Percentiles rank a stretch among this genome's conserved stretches.
Conservation (phyloP, 345 rosid genomes). For the Physaria fendleri region DNA sequence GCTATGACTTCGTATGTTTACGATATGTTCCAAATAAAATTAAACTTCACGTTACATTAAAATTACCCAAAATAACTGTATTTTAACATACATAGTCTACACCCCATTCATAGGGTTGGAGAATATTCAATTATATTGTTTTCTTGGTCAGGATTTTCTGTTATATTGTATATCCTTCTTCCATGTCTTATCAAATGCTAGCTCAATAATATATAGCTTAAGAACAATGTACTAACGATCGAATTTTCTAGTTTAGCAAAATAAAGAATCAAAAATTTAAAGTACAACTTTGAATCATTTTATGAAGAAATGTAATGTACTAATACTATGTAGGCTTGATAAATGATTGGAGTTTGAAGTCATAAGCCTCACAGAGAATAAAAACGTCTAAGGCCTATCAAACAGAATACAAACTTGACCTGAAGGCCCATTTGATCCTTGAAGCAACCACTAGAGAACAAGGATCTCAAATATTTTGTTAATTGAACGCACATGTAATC, state of each 20-base stretch:
- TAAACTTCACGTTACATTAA: no score
- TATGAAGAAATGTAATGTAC: not conserved
- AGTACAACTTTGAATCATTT: not conserved
- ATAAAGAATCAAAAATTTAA: not conserved
- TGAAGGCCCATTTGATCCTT: conserved; percentile 1
- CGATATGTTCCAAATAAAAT: not conserved
- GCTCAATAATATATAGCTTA: no score
- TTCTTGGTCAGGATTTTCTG: no score
- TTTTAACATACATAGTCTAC: no score
- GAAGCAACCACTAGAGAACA: not conserved
- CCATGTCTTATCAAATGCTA: no score
- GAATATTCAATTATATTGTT: no score
- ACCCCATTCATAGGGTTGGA: no score
- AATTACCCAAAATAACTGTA: no score
- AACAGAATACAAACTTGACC: not conserved
- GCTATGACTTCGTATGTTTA: not conserved
- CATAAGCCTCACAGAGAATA: not conserved
- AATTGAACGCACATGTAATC: not conserved
- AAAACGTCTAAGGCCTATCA: not conserved
- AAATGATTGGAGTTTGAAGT: not conserved
- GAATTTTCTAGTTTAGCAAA: not conserved
- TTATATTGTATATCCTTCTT: no score
- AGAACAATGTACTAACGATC: not conserved
- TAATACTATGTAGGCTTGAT: no score
- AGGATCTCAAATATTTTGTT: not conserved